Evolutionary conservation across 2,329 filamentous ascomycete genomes (phyloP), one percentile per base, ranked within the genome.

Genomic region (Leptosphaerulina australis): DNA sequence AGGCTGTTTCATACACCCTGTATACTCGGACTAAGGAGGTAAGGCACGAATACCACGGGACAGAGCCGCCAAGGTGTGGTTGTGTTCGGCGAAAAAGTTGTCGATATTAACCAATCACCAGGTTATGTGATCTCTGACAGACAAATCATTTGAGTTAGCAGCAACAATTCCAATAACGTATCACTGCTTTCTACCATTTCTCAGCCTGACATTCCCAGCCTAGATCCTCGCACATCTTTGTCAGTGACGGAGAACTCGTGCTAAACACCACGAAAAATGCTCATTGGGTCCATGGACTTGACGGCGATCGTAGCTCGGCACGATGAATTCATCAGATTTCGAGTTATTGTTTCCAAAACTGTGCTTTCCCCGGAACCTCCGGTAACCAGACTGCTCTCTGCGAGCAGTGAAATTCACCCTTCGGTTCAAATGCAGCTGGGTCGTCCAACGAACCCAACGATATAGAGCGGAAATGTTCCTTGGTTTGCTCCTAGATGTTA

Each of bases 371-470:
- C 28, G 61, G 58, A 30, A 66, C 44, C 45, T 62, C 58, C 2
- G 61, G 62, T 47, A 67, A 46, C 64, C 65, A 65, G 6, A 24
- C 45, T 21, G 53, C 55, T 26, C 62, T 33, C 12, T 54, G 44
- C 20, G 51, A 87, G 70, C 88, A 95, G 71, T 86, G 95, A 72
- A 93, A 91, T 53, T 88, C 84, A 6, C 88, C 89, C 65, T 85
- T 67, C 6, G 65, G 66, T 25, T 63, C 61, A 15, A 70, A 51
- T 7, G 55, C 55, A 9, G 58, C 48, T 1, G 60, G 52, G 15
- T 67, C 60, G 37, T 67, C 66, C 4, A 70, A 47, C 3, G 52
- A 60, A 1, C 66, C 66, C 1, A 62, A 47, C 6, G 46, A 30
- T 25, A 69, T 56, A 28, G 63, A 64, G 5, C 65, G 55, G 29